Evolutionary conservation across 176 grass and related monocot species (phyloP).

Genomic region (Triticum urartu): DNA sequence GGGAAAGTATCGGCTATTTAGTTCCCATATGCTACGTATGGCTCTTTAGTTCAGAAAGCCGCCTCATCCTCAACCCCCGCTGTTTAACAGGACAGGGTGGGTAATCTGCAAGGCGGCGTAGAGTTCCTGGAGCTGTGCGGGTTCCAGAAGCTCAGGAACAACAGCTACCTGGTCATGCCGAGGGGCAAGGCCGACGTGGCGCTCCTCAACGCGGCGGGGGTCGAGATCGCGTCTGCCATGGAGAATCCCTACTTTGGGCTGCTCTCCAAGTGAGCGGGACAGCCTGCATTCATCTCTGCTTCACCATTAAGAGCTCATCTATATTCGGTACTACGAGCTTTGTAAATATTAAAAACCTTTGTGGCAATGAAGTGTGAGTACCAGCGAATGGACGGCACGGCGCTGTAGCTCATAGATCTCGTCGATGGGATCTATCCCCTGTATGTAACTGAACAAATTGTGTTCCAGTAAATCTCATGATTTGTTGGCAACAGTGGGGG

Average conservation of each 20-base stretch:
- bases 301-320: background rate
- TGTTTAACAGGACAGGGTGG: conserved; percentile 64
- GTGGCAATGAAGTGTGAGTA: background rate
- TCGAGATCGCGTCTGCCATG: conserved; percentile 58
- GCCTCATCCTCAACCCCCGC: background rate
- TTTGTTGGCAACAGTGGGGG: background rate
- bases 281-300: background rate
- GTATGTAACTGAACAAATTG: background rate
- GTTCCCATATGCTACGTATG: background rate
- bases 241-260: conserved; percentile 79
- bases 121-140: conserved; percentile 91
- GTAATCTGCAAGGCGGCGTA: conserved; percentile 48
- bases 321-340: conserved; percentile 8
- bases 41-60: background rate
- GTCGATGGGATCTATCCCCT: background rate
- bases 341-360: no score
- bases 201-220: conserved; percentile 40
- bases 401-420: conserved; percentile 13
- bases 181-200: conserved; percentile 48
- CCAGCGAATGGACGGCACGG: background rate
- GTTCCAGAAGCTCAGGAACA: conserved; percentile 50
- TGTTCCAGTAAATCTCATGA: background rate
- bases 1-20: no score
- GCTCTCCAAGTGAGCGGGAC: conserved; percentile 53
- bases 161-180: conserved; percentile 55